Base-by-base conservation (phyloP, 805 yeast genomes). In the Naumovozyma baii region DNA sequence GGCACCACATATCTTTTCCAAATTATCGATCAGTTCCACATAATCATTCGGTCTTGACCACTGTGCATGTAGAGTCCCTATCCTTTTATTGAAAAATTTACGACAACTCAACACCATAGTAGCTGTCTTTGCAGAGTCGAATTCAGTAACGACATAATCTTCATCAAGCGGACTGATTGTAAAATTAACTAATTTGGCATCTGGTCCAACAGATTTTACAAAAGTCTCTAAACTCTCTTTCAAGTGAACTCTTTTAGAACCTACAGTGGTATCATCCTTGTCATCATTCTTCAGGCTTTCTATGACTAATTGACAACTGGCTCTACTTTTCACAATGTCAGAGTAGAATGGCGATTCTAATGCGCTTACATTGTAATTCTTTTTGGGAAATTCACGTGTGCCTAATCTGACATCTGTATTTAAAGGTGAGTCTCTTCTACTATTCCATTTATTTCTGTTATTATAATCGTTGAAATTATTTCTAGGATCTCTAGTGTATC, bases 31-130 rank as follows among this genome's bases (percentile, higher is more conserved):
- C 36, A 47, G 51, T 18, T 46, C 51, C 2, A 59, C 43, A 28
- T 46, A 57, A 7, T 49, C 53, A 18, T 45, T 40, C 2, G 63
- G 63, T 35, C 62, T 46, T 7, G 32, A 37, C 61, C 61, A 57
- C 20, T 36, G 33, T n/a, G 39, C 18, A 7, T 16, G 10, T 25
- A 22, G 9, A 18, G 35, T 13, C 5, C 39, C 42, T 12, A 50
- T 20, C 31, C 46, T 44, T 31, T 39, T 38, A 14, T 53, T 51
- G 13, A 59, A 38, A 28, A 42, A 54, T 3, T 52, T 40, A 38
- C 48, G 46, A 19, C 55, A 50, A 16, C 52, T 41, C 14, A 57
- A 34, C 8, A 54, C 49, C 12, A 50, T 38, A 1, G 59, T 50
- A 1, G 53, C 39, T 8, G 49, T 46, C 20, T 44, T 49, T 12